Evolutionary conservation across 208 protist genomes (phyloP).

Genomic region (Wallacemonas sp.): DNA sequence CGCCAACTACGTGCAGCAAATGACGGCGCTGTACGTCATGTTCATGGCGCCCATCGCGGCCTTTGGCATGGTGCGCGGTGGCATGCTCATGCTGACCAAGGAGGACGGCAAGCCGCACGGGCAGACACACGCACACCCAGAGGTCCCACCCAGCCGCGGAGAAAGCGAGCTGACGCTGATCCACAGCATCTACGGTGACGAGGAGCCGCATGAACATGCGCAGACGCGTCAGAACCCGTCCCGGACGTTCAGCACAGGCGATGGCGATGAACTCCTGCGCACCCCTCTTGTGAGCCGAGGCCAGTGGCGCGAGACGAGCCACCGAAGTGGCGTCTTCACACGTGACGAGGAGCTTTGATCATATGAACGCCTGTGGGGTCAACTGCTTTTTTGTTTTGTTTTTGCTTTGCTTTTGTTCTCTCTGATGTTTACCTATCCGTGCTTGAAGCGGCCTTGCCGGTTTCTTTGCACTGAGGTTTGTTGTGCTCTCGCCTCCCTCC

Average conservation of each 20-base stretch:
- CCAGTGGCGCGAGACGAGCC: no score
- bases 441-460: no score
- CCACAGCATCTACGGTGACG: not conserved
- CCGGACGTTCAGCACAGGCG: no score
- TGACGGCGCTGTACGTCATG: conserved; percentile 80
- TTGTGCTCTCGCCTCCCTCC: no score
- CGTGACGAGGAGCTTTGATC: no score
- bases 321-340: no score
- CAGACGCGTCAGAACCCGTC: not conserved
- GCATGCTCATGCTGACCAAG: conserved; percentile 43
- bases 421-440: no score
- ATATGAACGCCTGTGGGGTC: no score
- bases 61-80: conserved; percentile 56
- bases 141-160: not conserved
- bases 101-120: conserved; percentile 4
- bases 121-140: not conserved
- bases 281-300: no score
- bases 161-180: not conserved
- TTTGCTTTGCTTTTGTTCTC: conserved; percentile 26
- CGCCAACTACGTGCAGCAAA: conserved; percentile 72
- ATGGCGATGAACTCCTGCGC: no score
- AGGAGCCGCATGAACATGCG: not conserved
- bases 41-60: conserved; percentile 74
- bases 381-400: conserved; percentile 19
- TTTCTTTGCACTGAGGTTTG: no score